Base-by-base conservation (phyloP, 2,329 filamentous ascomycete genomes). In the Fusarium globosum region DNA sequence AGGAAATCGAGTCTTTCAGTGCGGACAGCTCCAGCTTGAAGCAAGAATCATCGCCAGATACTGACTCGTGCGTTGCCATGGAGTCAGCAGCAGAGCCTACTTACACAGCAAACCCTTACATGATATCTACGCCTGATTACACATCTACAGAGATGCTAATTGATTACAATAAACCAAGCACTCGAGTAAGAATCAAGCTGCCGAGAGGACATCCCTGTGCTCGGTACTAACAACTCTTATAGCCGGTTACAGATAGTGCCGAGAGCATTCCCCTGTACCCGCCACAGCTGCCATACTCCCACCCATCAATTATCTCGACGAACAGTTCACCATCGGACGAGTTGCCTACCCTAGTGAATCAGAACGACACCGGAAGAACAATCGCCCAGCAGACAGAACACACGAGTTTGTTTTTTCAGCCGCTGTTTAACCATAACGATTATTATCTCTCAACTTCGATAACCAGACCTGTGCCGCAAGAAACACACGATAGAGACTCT, bases 61-160 rank as follows among this genome's bases (percentile, higher is more conserved):
- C 14, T n/a, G 35, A 30, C 20, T 28, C 35, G 0, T 30, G 3
- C 33, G 2, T n/a, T n/a, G 6, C 4, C 11, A 18, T 18, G 0
- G 23, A 10, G 2, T 18, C 35, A 6, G 0, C 1, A 41, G 3
- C 20, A 30, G 4, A 0, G 2, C 9, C 3, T 13, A 1, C 4
- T 28, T 18, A 26, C 7, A n/a, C 23, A 15, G 4, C 2, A 13
- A 21, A 10, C 20, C 0, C 5, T 2, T 41, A 7, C 20, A 7
- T 11, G 2, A 9, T 10, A 14, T 28, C 14, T 13, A 13, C 14
- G 2, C 6, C 35, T 5, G 1, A 10, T 15, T 18, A 28, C 2
- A 21, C n/a, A 16, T 53, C 35, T 55, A 21, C 23, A 11, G 23
- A 28, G 8, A 9, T 18, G 7, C 3, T 4, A 0, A 13, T 13